phyloP scores from a whole-genome alignment of 768 basidiomycete species.

The Leccinum subgranulosum region DNA sequence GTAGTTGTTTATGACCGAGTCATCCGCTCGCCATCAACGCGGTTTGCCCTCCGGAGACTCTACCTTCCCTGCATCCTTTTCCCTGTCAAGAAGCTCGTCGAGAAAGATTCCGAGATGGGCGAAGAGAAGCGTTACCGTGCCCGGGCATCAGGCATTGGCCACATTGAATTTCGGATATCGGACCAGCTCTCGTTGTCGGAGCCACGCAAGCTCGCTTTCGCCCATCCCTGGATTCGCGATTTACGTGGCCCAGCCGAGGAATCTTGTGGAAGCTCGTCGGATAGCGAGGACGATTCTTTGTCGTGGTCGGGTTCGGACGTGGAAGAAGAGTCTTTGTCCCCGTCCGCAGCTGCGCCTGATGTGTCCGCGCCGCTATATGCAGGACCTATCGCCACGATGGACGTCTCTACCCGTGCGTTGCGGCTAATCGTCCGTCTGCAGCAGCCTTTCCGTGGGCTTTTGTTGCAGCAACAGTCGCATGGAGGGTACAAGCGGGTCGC shows the following conservation, averaged over 20 bases:
- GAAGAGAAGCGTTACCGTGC: not conserved
- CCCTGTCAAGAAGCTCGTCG: not conserved
- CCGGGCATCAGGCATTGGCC: not conserved
- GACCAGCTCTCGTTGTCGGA: not conserved
- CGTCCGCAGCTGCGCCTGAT: no score
- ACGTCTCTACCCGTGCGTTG: no score
- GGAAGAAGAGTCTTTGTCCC: not conserved
- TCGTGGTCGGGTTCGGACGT: not conserved
- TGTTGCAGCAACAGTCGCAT: no score
- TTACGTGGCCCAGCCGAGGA: not conserved
- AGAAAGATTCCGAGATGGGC: not conserved
- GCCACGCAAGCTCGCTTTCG: not conserved
- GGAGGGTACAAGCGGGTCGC: no score
- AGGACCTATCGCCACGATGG: no score
- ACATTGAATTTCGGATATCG: not conserved
- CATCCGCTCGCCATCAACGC: not conserved
- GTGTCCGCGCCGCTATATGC: no score
- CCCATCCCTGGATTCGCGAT: slow-evolving; percentile 13
- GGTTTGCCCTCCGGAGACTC: slow-evolving; percentile 1
- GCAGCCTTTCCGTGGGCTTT: no score
- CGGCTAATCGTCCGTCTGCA: no score
- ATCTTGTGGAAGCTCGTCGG: not conserved
- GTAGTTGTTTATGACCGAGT: not conserved
- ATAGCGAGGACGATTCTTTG: not conserved
- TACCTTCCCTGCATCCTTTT: slow-evolving; percentile 12